These are phyloP conservation scores for Spirogloea muscicola DNA, from an alignment of 139 green algal species.

Conservation along the genomic window DNA sequence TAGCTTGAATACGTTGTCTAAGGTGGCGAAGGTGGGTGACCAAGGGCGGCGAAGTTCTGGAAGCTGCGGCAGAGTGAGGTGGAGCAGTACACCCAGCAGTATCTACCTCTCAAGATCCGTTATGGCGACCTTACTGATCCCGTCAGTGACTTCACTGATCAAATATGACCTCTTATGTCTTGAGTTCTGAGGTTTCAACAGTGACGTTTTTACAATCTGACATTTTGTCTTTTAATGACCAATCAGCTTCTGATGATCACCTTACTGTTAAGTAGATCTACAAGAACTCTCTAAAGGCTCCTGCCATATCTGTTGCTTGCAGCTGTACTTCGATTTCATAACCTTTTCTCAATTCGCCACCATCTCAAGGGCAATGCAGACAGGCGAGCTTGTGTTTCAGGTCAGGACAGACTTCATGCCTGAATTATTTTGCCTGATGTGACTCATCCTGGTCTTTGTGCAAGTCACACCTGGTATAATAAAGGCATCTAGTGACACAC, in stretches of 20 bases:
- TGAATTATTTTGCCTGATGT: not conserved
- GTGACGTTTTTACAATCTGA: too few species aligned
- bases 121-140: slow-evolving; percentile 64
- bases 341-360: slow-evolving; percentile 65
- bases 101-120: slow-evolving; percentile 55
- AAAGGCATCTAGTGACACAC: not conserved
- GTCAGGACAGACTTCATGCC: slow-evolving; percentile 1
- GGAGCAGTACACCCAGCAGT: slow-evolving; percentile 67
- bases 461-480: not conserved
- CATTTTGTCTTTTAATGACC: too few species aligned
- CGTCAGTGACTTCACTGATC: too few species aligned
- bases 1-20: too few species aligned
- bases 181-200: too few species aligned
- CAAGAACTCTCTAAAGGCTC: too few species aligned
- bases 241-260: too few species aligned
- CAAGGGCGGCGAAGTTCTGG: too few species aligned
- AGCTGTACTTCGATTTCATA: slow-evolving; percentile 89
- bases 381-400: slow-evolving; percentile 24
- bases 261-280: too few species aligned
- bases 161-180: too few species aligned
- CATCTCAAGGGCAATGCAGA: slow-evolving; percentile 42
- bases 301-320: too few species aligned
- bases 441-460: not conserved
- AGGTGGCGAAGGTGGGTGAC: too few species aligned
- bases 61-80: slow-evolving; percentile 65